Percentiles rank a stretch among this genome's conserved stretches.
phyloP scores from a whole-genome alignment of 306 rosid genomes.

The barrel medic (Medicago truncatula) region DNA sequence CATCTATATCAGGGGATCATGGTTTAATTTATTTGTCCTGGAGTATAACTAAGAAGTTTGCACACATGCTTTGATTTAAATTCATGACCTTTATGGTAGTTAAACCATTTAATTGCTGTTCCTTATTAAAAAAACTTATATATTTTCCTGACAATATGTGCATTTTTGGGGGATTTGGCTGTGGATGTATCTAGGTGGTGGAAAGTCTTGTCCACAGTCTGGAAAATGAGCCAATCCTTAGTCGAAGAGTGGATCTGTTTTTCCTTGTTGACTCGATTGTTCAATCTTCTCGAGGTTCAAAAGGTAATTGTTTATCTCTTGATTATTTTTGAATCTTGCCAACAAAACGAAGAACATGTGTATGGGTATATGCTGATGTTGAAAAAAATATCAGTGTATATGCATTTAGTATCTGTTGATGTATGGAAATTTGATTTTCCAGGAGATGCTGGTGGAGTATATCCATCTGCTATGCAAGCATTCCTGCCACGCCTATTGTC shows the following conservation, averaged over 20 bases:
- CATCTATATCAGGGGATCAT: constrained; percentile 11
- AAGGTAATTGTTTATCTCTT: constrained; percentile 60
- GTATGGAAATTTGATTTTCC: constrained; percentile 41
- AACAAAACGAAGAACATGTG: constrained; percentile 23
- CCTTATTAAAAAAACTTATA: constrained; percentile 17
- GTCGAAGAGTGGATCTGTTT: constrained; percentile 83
- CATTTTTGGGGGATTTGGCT: constrained; percentile 33
- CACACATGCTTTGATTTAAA: constrained; percentile 2
- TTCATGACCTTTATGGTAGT: constrained; percentile 22
- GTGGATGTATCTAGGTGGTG: constrained; percentile 63
- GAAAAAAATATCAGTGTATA: constrained; percentile 8
- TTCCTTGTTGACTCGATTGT: constrained; percentile 92
- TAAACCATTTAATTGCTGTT: constrained; percentile 2
- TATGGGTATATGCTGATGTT: constrained; percentile 36
- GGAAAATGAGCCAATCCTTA: constrained; percentile 79
- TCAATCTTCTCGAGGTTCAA: constrained; percentile 73
- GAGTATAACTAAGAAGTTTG: constrained; percentile 24
- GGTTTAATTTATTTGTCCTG: constrained; percentile 26
- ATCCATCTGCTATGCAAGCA: constrained; percentile 74
- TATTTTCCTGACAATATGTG: constrained; percentile 32
- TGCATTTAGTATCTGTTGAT: constrained; percentile 32
- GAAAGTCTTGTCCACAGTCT: constrained; percentile 72
- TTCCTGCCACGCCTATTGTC: constrained; percentile 80
- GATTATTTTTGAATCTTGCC: constrained; percentile 33
- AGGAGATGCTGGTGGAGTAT: constrained; percentile 80